These are phyloP conservation scores for Ilex aquifolium DNA, from an alignment of 257 asterid species.

Conservation along the genomic window DNA sequence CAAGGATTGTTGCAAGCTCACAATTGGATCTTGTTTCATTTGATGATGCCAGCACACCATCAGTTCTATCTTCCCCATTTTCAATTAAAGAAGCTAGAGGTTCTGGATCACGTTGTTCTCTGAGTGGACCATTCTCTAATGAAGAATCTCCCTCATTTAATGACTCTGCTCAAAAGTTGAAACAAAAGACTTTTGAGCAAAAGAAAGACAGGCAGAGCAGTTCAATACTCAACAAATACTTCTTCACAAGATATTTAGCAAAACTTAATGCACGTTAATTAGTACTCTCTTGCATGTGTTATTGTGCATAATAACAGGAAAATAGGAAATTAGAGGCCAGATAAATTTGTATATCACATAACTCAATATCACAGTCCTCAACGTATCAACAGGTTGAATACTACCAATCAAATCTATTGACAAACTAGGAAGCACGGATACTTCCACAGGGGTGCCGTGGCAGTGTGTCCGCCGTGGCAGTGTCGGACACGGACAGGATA, in stretches of 20 bases:
- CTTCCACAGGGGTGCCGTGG: too few relatives aligned
- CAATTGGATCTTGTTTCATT: conserved; percentile 22
- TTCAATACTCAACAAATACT: not conserved
- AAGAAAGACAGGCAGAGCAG: not conserved
- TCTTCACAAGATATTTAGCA: not conserved
- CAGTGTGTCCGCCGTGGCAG: too few relatives aligned
- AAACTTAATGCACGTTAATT: not conserved
- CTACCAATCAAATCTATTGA: too few relatives aligned
- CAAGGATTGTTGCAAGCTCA: conserved; percentile 19
- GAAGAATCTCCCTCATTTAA: conserved; percentile 27
- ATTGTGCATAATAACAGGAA: not conserved
- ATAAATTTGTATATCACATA: not conserved
- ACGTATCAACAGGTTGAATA: not conserved
- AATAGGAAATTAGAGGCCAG: not conserved
- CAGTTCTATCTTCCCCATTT: conserved; percentile 18
- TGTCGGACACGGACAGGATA: too few relatives aligned
- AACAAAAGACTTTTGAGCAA: not conserved
- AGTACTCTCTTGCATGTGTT: too few relatives aligned
- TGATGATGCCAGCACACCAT: conserved; percentile 12
- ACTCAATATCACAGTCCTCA: not conserved
- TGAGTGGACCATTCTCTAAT: conserved; percentile 13
- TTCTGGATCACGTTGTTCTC: conserved; percentile 23
- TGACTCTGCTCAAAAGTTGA: conserved; percentile 32
- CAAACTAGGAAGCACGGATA: too few relatives aligned
- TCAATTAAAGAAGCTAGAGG: conserved; percentile 17